phyloP scores from a whole-genome alignment of 2,329 filamentous ascomycete genomes.

The Teratosphaeria destructans region DNA sequence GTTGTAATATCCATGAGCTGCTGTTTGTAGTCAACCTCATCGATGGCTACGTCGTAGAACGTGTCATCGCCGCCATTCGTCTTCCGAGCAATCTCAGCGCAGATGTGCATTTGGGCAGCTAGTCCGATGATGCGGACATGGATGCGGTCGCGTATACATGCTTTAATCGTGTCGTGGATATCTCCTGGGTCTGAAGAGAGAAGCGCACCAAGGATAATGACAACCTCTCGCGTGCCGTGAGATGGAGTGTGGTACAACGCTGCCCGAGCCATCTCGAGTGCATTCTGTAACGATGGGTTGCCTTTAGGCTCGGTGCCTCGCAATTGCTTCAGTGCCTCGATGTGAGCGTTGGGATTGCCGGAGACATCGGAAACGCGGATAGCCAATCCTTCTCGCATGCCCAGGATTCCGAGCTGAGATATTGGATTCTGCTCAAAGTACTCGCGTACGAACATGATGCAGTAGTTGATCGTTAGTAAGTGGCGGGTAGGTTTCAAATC shows the following conservation, averaged over 20 bases:
- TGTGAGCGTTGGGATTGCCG: slow-evolving; percentile 82
- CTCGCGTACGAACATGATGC: slow-evolving; percentile 78
- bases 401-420: slow-evolving; percentile 83
- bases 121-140: slow-evolving; percentile 83
- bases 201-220: slow-evolving; percentile 84
- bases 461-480: slow-evolving; percentile 69
- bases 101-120: slow-evolving; percentile 84
- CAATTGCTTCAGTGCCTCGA: slow-evolving; percentile 59
- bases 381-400: slow-evolving; percentile 86
- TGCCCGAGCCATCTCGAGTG: slow-evolving; percentile 86
- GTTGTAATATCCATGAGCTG: slow-evolving; percentile 83
- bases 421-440: slow-evolving; percentile 99
- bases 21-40: slow-evolving; percentile 80
- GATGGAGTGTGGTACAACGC: slow-evolving; percentile 86
- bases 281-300: slow-evolving; percentile 65
- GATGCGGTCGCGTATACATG: slow-evolving; percentile 71
- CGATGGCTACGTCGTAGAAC: slow-evolving; percentile 72
- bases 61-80: slow-evolving; percentile 73
- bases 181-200: slow-evolving; percentile 88
- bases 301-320: slow-evolving; percentile 37
- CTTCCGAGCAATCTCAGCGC: slow-evolving; percentile 73
- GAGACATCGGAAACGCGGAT: slow-evolving; percentile 78
- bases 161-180: slow-evolving; percentile 78
- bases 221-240: slow-evolving; percentile 85
- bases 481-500: slow-evolving; percentile 84